Evolutionary conservation across 139 green algal genomes (phyloP).

Genomic region (Dunaliella sp.): DNA sequence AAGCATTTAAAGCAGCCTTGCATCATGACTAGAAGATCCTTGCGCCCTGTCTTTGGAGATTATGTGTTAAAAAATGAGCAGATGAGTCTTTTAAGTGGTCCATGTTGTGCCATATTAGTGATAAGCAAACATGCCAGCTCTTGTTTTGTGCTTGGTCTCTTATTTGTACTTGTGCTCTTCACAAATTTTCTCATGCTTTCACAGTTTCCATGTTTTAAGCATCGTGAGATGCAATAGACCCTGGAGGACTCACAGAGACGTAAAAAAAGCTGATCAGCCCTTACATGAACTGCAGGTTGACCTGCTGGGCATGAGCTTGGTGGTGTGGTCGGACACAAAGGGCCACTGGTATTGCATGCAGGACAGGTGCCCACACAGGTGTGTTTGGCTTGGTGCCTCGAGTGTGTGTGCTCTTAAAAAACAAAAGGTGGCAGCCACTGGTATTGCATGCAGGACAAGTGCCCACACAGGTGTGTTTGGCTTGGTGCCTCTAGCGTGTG

Average conservation of each 20-base stretch:
- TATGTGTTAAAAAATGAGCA: no score
- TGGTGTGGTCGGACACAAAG: constrained; percentile 33
- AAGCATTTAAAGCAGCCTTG: not conserved
- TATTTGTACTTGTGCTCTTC: no score
- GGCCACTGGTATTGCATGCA: constrained; percentile 29
- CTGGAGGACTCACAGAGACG: not conserved
- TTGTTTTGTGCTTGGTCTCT: no score
- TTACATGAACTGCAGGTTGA: constrained; percentile 3
- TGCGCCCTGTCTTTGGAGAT: no score
- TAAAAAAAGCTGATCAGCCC: not conserved
- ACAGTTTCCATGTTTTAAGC: not conserved
- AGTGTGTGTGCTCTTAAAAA: no score
- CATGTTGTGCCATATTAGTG: no score
- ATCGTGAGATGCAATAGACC: not conserved
- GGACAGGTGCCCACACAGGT: constrained; percentile 48
- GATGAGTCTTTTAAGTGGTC: no score
- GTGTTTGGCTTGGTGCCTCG: no score
- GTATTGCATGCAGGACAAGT: constrained; percentile 35
- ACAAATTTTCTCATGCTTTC: no score
- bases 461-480: constrained; percentile 40
- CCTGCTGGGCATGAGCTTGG: constrained; percentile 35
- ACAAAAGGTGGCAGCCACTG: constrained; percentile 15
- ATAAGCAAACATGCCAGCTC: no score
- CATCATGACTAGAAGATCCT: no score
- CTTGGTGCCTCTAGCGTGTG: no score